Base-by-base conservation (phyloP, 2,329 filamentous ascomycete genomes). In the Tolypocladium cylindrosporum region DNA sequence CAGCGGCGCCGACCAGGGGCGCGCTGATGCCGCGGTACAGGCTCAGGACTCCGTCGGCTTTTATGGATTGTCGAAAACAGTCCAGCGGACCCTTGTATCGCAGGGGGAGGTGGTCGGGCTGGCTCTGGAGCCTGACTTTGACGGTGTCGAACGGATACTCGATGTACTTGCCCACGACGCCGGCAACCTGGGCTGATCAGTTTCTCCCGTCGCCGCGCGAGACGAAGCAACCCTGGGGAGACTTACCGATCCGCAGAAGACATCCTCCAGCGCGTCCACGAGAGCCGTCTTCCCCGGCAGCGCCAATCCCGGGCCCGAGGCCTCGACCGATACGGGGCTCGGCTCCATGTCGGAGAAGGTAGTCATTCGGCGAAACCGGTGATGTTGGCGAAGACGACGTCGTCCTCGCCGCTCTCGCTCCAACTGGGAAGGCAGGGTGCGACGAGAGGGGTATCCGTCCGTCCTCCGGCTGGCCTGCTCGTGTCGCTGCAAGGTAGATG, bases 111-210 rank as follows among this genome's bases (percentile, higher is more conserved):
- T 88, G 84, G 71, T 93, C 88, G 40, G 91, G 90, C 72, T 97
- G 93, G n/a, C 93, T 94, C 72, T 99, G 94, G 13, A 99, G 83
- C 45, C 94, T 89, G 60, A 99, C 94, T 76, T 99, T 99, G 72
- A 99, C 87, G 0, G 94, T 99, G 75, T 99, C 94, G 75, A 99
- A 99, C 31, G 94, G 94, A 71, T 97, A 99, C 72, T 99, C 94
- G 69, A 99, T 93, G 72, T 93, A 90, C 77, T 97, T 99, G 61
- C 93, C 93, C 41, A 90, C 86, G 60, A 95, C 84, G 60, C 94
- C 94, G 57, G 93, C 92, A 59, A 83, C 73, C 89, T 91, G 63
- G 34, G 50, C 10, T 34, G 8, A 55, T 62, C 55, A 42, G 62
- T 57, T 36, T 36, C 21, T n/a, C 31, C 6, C 9, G 34, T 21